Conservation (phyloP, 805 yeast species). For the Millerozyma acaciae region DNA sequence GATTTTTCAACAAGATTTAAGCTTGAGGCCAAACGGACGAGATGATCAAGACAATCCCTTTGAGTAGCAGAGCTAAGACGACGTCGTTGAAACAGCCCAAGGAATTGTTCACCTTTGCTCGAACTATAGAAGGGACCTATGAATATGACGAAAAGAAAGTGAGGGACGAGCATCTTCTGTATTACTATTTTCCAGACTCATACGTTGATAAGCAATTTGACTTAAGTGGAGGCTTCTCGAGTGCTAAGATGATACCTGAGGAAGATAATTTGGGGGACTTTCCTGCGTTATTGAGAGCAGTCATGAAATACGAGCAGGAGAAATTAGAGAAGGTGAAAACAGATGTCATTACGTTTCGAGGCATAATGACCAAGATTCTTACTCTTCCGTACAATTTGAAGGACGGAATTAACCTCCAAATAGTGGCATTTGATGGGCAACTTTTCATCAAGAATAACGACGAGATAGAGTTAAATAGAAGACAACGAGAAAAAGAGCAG, state of each 20-base stretch:
- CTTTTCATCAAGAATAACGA: conserved; percentile 56
- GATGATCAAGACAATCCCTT: conserved; percentile 35
- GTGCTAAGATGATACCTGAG: conserved; percentile 55
- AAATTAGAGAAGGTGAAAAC: conserved; percentile 46
- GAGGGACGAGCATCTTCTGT: conserved; percentile 53
- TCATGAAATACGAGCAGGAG: conserved; percentile 52
- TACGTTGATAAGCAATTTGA: conserved; percentile 59
- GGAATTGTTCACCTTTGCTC: conserved; percentile 66
- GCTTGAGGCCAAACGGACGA: not conserved
- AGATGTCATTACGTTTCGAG: conserved; percentile 81
- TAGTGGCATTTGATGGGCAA: conserved; percentile 72
- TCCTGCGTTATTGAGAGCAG: conserved; percentile 51
- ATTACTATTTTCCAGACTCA: conserved; percentile 77
- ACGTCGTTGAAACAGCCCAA: conserved; percentile 82
- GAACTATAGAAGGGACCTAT: conserved; percentile 50
- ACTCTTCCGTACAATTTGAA: conserved; percentile 58
- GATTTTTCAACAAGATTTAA: too few relatives aligned
- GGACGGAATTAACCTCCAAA: conserved; percentile 57
- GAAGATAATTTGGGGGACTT: conserved; percentile 53
- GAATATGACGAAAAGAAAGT: conserved; percentile 36
- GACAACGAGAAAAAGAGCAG: conserved; percentile 17
- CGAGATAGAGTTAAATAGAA: conserved; percentile 31
- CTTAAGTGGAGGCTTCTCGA: conserved; percentile 58
- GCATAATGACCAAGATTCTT: conserved; percentile 71
- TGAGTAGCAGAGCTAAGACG: conserved; percentile 50